Evolutionary conservation across 2,329 filamentous ascomycete genomes (phyloP), one percentile per base, ranked within the genome.

Genomic region (Didymella pomorum): DNA sequence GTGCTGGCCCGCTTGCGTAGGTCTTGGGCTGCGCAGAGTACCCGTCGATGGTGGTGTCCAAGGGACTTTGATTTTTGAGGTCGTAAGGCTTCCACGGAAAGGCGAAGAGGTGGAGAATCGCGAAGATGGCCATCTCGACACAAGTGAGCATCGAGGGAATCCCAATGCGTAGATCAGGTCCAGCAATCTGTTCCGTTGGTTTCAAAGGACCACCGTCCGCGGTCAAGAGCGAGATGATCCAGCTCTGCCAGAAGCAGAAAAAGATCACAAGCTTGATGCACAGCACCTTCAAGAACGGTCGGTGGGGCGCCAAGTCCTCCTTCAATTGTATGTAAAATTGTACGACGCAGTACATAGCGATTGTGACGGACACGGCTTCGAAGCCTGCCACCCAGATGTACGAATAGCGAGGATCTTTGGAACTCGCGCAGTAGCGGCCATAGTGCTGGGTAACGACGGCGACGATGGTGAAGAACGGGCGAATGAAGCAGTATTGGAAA

Each of bases 231-330:
- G 83, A 86, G 64, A 90, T 87, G 50, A 87, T 66, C 68, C 84
- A 66, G 31, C 63, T 71, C 72, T 97, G 92, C 92, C 92, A 96
- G 77, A 96, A 96, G 33, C 89, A 93, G 66, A 97, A 84, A 81
- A 96, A 96, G 70, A 96, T 92, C 71, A 96, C 92, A 26, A 96
- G 83, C 78, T 96, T 96, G 79, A 97, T 95, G 70, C 91, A 90
- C 20, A 92, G 73, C 25, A 96, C 87, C 77, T 96, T 96, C 64
- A 94, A 77, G 65, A 94, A 89, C 0, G 92, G 90, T 18, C 80
- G 83, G 71, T 96, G 86, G 52, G 88, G 84, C 8, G 83, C 82
- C 25, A 96, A 82, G 58, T 91, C 86, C 1, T 82, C 78, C 62
- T 86, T 87, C 44, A 95, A 81, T 75, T 96, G 91, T 28, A 90